These are phyloP conservation scores for Cryphonectria radicalis DNA, from an alignment of 2,329 filamentous ascomycete species.

Conservation along the genomic window DNA sequence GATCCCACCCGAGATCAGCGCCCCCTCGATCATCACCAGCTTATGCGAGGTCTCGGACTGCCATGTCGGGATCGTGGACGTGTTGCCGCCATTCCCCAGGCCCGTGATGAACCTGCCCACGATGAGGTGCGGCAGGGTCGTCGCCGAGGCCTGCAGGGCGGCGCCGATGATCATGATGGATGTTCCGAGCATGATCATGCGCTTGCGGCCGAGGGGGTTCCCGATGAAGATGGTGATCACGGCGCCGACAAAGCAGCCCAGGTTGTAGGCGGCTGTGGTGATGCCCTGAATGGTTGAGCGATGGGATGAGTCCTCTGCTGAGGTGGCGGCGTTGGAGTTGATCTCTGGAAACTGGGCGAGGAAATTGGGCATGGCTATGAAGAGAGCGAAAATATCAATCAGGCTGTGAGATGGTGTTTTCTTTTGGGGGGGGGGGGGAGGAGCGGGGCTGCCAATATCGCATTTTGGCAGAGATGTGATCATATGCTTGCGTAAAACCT, in stretches of 20 bases:
- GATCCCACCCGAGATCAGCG: background rate
- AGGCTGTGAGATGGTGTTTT: too few species aligned
- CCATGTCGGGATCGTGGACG: conserved; percentile 38
- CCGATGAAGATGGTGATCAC: conserved; percentile 41
- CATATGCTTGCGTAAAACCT: too few species aligned
- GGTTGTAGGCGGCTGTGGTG: conserved; percentile 32
- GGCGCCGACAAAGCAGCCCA: conserved; percentile 38
- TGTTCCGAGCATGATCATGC: conserved; percentile 46
- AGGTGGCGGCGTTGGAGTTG: too few species aligned
- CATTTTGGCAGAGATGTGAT: too few species aligned
- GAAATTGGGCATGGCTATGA: too few species aligned
- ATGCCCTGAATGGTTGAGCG: too few species aligned
- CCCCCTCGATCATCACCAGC: background rate
- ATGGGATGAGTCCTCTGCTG: too few species aligned
- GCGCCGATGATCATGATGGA: conserved; percentile 50
- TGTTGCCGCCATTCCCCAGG: conserved; percentile 46
- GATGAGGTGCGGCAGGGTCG: conserved; percentile 47
- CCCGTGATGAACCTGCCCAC: conserved; percentile 49
- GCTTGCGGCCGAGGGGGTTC: conserved; percentile 47
- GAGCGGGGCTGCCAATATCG: too few species aligned
- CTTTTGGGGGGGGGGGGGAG: too few species aligned
- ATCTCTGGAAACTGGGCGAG: too few species aligned
- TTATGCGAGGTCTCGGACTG: background rate
- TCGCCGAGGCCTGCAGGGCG: conserved; percentile 45
- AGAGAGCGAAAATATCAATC: too few species aligned